Evolutionary conservation across 2,329 filamentous ascomycete genomes (phyloP), one percentile per base, ranked within the genome.

Genomic region (Coniella vitis): DNA sequence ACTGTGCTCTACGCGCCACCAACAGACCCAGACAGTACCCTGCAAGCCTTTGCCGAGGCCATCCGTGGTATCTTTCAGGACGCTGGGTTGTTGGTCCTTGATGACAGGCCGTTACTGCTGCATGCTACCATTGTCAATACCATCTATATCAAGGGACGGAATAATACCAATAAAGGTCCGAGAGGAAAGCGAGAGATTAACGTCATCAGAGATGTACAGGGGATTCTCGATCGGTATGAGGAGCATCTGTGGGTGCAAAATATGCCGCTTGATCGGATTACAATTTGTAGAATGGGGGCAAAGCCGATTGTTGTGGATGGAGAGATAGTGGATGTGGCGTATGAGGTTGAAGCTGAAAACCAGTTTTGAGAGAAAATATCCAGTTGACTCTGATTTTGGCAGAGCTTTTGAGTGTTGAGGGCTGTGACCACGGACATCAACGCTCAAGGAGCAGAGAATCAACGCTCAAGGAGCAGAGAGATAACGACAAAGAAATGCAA

Each of bases 91-190:
- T 68, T 90, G 60, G 61, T 72, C 0, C 67, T 71, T 1, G 83
- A 87, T 21, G 66, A 69, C 12, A 70, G 87, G 47, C 76, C 80
- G 7, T 64, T 96, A 54, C 75, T 87, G 17, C 67, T 96, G 45
- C 91, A 96, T 62, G 89, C 87, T 16, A 96, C 91, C 0, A 69
- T 96, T 4, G 68, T 93, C 44, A 95, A 96, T 64, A 94, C 90
- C 0, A 79, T 90, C 13, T 94, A 95, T 62, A 81, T 81, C 38
- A 78, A 74, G 60, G 65, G 64, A 4, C 61, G 57, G 44, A 59
- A 55, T 42, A 58, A 51, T 29, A 52, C 55, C 44, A 57, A 58
- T 39, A 51, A 60, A 17, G 54, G 53, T 5, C 10, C 25, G 42
- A 52, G 58, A 1, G 39, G 56, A 35, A 54, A 54, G 50, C 60